Evolutionary conservation across 140 eudicot genomes (phyloP), one percentile per base, ranked within the genome.

Genomic region (Ambrosia hybrid): DNA sequence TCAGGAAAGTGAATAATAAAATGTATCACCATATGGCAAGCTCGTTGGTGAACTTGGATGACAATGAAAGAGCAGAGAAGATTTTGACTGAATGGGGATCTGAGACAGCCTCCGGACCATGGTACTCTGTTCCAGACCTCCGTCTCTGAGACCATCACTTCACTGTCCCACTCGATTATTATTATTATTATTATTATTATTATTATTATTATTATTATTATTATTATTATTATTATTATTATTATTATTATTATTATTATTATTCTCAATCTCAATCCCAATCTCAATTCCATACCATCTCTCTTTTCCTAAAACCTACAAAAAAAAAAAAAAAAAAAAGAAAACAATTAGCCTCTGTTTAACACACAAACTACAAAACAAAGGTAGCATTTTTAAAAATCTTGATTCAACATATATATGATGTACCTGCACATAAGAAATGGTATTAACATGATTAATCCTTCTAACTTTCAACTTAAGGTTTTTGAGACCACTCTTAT

Each of bases 251-350:
- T n/a, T n/a, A n/a, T n/a, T n/a, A n/a, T n/a, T n/a, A n/a, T n/a
- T n/a, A n/a, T n/a, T n/a, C n/a, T n/a, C n/a, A n/a, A n/a, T n/a
- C n/a, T n/a, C n/a, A n/a, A n/a, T n/a, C n/a, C n/a, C n/a, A n/a
- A n/a, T n/a, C n/a, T n/a, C n/a, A n/a, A n/a, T n/a, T n/a, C n/a
- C n/a, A n/a, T n/a, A n/a, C n/a, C n/a, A n/a, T n/a, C n/a, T n/a
- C n/a, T 97, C 98, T 5, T 97, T 93, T 73, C 98, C 97, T 62
- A 93, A 77, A 57, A 93, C 74, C 98, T 92, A 85, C 59, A 79
- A 2, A 70, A 64, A 33, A n/a, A 6, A 73, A 9, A 58, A n/a
- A 6, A 2, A 21, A 21, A 21, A 52, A 0, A 10, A 9, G n/a
- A n/a, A n/a, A 12, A 33, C 4, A n/a, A n/a, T n/a, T n/a, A n/a